phyloP scores from a whole-genome alignment of 495 filamentous ascomycete species.

The Apiosordaria backusii region DNA sequence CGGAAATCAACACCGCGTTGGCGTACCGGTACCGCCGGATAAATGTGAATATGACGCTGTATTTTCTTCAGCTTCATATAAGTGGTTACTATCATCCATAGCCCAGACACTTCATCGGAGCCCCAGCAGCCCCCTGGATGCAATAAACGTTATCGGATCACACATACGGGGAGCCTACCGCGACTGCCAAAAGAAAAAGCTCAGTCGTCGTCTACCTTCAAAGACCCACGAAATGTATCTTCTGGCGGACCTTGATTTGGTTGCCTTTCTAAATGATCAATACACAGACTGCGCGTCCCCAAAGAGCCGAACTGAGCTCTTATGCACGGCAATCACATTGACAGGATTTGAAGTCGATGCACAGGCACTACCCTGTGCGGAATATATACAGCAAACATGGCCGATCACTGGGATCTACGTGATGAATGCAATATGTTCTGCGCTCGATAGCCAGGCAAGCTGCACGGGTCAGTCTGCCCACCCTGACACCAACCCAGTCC shows the following conservation, averaged over 20 bases:
- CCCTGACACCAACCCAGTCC: not conserved
- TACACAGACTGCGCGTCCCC: too few relatives aligned
- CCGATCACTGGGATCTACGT: not conserved
- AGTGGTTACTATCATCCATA: not conserved
- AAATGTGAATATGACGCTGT: not conserved
- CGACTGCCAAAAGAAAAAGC: not conserved
- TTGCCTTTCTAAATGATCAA: not conserved
- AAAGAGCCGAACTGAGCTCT: too few relatives aligned
- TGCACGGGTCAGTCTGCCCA: not conserved
- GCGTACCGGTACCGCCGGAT: too few relatives aligned
- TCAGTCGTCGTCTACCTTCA: not conserved
- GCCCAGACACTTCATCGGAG: not conserved
- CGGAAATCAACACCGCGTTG: too few relatives aligned
- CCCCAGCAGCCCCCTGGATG: not conserved
- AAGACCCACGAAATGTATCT: not conserved
- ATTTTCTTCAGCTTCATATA: not conserved
- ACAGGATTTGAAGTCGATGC: not conserved
- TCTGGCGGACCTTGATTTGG: not conserved
- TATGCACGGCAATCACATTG: not conserved
- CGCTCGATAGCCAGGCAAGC: not conserved
- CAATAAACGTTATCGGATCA: not conserved
- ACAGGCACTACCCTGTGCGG: not conserved
- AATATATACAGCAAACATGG: not conserved
- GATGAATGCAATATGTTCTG: not conserved
- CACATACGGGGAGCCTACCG: not conserved